These are phyloP conservation scores for Magnusiomyces paraingens DNA, from an alignment of 1,139 yeast genomes.

Conservation along the genomic window DNA sequence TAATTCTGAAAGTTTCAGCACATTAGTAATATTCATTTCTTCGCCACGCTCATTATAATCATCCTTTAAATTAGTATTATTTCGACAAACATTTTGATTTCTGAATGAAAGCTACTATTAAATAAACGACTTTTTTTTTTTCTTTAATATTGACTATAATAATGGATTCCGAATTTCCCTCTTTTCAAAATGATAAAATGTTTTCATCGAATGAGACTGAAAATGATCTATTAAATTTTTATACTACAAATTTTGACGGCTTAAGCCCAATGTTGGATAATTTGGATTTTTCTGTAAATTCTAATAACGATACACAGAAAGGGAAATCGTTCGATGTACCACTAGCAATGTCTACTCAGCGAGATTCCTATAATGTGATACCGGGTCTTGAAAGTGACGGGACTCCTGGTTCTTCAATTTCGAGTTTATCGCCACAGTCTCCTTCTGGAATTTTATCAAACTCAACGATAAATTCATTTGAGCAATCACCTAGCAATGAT, in stretches of 20 bases:
- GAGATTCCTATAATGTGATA: not conserved
- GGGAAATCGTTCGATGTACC: no score
- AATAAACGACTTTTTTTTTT: not conserved
- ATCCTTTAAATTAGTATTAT: no score
- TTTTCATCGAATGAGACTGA: not conserved
- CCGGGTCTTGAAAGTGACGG: conserved; percentile 10
- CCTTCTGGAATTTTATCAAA: conserved; percentile 2
- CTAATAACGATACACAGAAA: not conserved
- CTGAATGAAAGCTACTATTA: not conserved
- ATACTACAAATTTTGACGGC: not conserved
- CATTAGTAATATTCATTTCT: no score
- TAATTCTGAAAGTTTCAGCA: no score
- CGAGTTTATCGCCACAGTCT: conserved; percentile 13
- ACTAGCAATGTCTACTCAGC: no score
- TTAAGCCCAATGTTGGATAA: not conserved
- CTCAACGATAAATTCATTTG: not conserved
- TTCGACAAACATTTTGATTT: no score
- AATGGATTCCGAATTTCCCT: conserved; percentile 2
- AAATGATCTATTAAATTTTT: conserved; percentile 4
- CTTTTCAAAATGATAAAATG: not conserved
- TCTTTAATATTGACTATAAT: not conserved
- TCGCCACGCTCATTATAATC: no score
- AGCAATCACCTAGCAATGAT: not conserved
- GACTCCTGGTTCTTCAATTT: conserved; percentile 11
- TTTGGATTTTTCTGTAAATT: conserved; percentile 1